Conservation (phyloP, 768 basidiomycete genomes). For the Naganishia kalamii region DNA sequence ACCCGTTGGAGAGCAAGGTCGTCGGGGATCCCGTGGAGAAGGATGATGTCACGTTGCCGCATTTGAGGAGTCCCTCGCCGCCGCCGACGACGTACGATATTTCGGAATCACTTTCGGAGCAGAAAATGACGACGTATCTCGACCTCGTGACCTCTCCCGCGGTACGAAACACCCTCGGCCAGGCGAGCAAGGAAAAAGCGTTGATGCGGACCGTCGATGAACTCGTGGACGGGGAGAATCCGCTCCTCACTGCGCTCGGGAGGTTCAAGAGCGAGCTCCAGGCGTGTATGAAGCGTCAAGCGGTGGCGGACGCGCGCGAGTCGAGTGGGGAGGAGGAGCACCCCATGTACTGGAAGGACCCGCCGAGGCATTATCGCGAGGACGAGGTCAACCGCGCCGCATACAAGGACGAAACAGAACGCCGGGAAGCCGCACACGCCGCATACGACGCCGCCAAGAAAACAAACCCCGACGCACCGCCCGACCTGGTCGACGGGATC, state of each 20-base stretch:
- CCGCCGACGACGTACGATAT: slow-evolving; percentile 23
- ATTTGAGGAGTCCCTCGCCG: neutral
- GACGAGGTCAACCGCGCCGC: neutral
- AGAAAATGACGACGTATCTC: slow-evolving; percentile 31
- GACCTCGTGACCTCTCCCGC: slow-evolving; percentile 42
- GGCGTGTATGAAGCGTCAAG: slow-evolving; percentile 14
- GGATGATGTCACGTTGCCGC: neutral
- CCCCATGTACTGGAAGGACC: neutral
- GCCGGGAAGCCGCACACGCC: neutral
- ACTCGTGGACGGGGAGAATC: slow-evolving; percentile 45
- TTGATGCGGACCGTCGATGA: slow-evolving; percentile 45
- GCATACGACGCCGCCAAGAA: neutral
- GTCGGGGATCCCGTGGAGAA: neutral
- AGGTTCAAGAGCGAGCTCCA: slow-evolving; percentile 33
- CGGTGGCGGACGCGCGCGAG: neutral
- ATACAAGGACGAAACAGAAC: neutral
- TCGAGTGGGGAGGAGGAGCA: slow-evolving; percentile 2
- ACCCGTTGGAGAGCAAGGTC: neutral
- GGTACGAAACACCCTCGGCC: slow-evolving; percentile 43
- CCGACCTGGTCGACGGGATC: neutral
- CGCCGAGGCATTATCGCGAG: neutral
- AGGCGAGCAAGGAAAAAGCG: slow-evolving; percentile 43
- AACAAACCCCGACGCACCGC: too few relatives aligned
- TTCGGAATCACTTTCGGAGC: slow-evolving; percentile 30
- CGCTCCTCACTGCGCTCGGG: slow-evolving; percentile 39